A percentile compares a stretch with the other conserved stretches of the same genome.
phyloP scores from a whole-genome alignment of 352 stramenopile species.

The Phytophthora ohioensis region DNA sequence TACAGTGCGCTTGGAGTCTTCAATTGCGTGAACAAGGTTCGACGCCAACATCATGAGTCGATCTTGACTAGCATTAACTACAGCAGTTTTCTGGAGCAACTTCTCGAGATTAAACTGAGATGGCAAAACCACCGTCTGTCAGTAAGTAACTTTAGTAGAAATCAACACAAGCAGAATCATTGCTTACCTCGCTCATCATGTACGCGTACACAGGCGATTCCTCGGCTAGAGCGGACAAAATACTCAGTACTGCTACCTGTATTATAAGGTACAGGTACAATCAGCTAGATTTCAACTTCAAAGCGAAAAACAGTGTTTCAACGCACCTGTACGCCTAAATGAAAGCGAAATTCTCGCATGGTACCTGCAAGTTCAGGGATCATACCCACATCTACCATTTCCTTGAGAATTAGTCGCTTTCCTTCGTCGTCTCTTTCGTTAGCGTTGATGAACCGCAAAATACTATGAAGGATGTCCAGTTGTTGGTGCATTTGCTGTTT shows the following conservation, averaged over 20 bases:
- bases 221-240: slow-evolving; percentile 56
- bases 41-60: slow-evolving; percentile 51
- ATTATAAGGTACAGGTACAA: not conserved
- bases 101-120: slow-evolving; percentile 31
- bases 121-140: not conserved
- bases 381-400: slow-evolving; percentile 56
- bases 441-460: slow-evolving; percentile 45
- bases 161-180: not conserved
- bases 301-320: not conserved
- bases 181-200: slow-evolving; percentile 62
- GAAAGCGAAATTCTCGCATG: slow-evolving; percentile 78
- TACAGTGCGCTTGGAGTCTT: slow-evolving; percentile 46
- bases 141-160: too few relatives aligned
- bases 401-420: slow-evolving; percentile 41
- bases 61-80: slow-evolving; percentile 56
- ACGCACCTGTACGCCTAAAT: slow-evolving; percentile 56
- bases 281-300: not conserved
- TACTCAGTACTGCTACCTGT: slow-evolving; percentile 50
- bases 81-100: slow-evolving; percentile 55
- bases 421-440: slow-evolving; percentile 32
- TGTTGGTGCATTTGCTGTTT: slow-evolving; percentile 53
- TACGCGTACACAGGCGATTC: slow-evolving; percentile 65
- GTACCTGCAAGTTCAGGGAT: slow-evolving; percentile 46
- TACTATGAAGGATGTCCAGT: slow-evolving; percentile 48
- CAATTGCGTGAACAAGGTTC: slow-evolving; percentile 52